Evolutionary conservation across 2,329 filamentous ascomycete genomes (phyloP).

Genomic region (Penicillium sp.): DNA sequence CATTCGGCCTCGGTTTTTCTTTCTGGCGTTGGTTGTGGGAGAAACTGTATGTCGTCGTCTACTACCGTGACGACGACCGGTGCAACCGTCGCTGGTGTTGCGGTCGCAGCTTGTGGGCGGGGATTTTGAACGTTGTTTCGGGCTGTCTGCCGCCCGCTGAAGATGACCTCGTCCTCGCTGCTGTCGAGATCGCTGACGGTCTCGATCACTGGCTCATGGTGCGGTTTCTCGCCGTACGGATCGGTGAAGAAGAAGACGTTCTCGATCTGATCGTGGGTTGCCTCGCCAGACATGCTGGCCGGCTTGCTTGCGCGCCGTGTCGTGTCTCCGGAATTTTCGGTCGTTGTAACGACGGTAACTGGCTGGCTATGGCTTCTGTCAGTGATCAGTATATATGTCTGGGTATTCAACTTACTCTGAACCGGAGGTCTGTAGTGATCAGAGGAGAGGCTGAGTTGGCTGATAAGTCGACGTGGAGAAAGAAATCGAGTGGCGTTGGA

Average conservation of each 20-base stretch:
- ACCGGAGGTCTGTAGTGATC: no score
- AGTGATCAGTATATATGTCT: no score
- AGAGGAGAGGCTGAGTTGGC: no score
- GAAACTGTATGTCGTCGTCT: constrained; percentile 3
- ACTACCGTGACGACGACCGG: constrained; percentile 2
- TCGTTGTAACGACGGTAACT: not conserved
- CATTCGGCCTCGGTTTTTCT: not conserved
- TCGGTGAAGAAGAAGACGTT: constrained; percentile 34
- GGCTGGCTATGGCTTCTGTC: no score
- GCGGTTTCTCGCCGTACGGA: constrained; percentile 21
- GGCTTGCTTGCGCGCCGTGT: not conserved
- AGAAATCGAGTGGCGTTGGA: no score
- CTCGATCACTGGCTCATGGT: not conserved
- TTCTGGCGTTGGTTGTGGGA: not conserved
- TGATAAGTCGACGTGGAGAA: no score
- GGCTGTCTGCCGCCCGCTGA: constrained; percentile 26
- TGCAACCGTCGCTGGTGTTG: not conserved
- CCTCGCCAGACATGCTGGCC: constrained; percentile 8
- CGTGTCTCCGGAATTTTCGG: not conserved
- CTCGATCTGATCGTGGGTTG: not conserved
- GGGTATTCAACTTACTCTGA: no score
- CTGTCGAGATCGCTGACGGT: constrained; percentile 49
- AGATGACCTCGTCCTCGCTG: constrained; percentile 60
- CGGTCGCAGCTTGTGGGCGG: not conserved
- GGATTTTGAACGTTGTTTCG: constrained; percentile 11